A percentile compares a stretch with the other conserved stretches of the same genome.
phyloP scores from a whole-genome alignment of 139 green algal genomes.

The Spirogloea muscicola region DNA sequence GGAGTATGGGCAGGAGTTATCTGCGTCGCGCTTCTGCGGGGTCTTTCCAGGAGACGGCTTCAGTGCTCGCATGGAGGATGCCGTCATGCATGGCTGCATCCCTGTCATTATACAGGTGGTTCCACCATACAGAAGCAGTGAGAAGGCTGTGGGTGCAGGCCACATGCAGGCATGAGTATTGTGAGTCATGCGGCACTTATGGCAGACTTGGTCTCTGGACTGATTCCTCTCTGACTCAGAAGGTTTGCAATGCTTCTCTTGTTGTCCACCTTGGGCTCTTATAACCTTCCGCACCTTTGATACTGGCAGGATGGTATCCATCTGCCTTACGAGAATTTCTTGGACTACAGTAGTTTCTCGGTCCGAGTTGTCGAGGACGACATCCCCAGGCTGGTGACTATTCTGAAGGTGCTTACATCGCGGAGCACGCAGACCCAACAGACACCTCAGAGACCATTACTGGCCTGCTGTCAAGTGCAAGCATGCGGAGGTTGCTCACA shows the following conservation, averaged over 20 bases:
- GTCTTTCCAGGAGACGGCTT: conserved; percentile 29
- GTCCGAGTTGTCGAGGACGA: conserved; percentile 15
- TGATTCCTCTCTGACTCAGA: too few relatives aligned
- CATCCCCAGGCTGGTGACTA: conserved; percentile 23
- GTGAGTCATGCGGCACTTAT: too few relatives aligned
- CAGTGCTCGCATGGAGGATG: conserved; percentile 20
- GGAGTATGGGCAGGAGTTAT: background rate
- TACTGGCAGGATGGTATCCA: conserved; percentile 40
- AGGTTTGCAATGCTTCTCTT: too few relatives aligned
- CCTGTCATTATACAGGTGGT: conserved; percentile 27
- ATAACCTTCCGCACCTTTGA: too few relatives aligned
- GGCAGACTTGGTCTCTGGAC: too few relatives aligned
- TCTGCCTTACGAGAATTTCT: conserved; percentile 26
- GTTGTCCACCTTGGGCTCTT: too few relatives aligned
- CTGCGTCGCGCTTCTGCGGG: conserved; percentile 15
- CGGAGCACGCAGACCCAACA: too few relatives aligned
- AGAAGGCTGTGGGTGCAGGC: too few relatives aligned
- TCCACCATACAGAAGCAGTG: too few relatives aligned
- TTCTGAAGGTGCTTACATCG: conserved; percentile 38
- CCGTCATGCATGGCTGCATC: conserved; percentile 25
- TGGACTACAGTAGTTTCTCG: conserved; percentile 17
- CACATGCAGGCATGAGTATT: too few relatives aligned
- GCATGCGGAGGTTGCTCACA: too few relatives aligned
- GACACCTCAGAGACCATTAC: background rate
- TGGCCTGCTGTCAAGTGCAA: too few relatives aligned